Base-by-base conservation (phyloP, 495 filamentous ascomycete species). In the Paragyromitra xinjiangensis region DNA sequence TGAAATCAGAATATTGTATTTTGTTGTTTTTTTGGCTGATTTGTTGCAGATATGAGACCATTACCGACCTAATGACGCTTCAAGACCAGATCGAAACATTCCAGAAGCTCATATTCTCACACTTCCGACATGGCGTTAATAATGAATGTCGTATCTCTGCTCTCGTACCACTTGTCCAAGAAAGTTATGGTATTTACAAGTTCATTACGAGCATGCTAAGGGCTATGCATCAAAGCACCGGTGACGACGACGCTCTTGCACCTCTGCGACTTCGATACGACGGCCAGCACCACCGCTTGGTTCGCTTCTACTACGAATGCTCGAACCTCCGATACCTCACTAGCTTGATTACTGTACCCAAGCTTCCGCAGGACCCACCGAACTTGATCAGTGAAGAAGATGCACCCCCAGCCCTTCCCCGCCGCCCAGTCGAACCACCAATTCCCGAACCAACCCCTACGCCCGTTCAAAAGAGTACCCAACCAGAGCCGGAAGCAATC, bases 281-380 rank as follows among this genome's bases (percentile, higher is more conserved):
- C 83, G 92, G 94, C 29, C 96, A 98, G 80, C 95, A 98, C 83
- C 92, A 98, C 85, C 92, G 95, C 29, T 88, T 99, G 19, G 92
- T 97, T 78, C 94, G 95, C 78, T 99, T 97, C 85, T 99, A 98
- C 85, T 98, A 97, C 84, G 95, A 99, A 85, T 99, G 95, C 85
- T 98, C 95, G 5, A 98, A 97, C 83, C 85, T 99, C 71, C 91
- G 95, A 68, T 99, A 99, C 82, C 88, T 99, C 68, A 98, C 95
- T 19, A 96, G 93, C 80, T 87, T 99, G 9, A 98, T 98, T 82
- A 97, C 93, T 7, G 92, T 98, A 16, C 95, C 95, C 1, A 97
- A 98, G 82, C 88, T 99, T 37, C 95, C 95, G 1, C 94, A 94
- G 85, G 94, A 98, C 58, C 93, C 96, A 2, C 95, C 95, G 1